A percentile compares a stretch with the other conserved stretches of the same genome.
Conservation (phyloP, 1,284 basidiomycete species). For the Grifola frondosa region DNA sequence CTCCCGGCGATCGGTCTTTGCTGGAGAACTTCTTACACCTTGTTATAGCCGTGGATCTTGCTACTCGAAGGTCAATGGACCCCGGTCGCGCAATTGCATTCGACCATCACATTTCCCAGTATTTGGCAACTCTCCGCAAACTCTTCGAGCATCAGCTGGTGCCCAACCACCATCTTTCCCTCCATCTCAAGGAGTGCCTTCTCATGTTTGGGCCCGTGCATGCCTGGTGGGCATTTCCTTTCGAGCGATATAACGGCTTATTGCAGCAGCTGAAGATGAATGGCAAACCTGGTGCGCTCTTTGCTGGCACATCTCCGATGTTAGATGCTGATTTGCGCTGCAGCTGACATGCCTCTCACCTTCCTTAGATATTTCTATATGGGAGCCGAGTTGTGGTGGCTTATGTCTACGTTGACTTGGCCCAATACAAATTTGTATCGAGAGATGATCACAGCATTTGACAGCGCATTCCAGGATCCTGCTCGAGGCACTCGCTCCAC, state of each 20-base stretch:
- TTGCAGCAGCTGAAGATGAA: constrained; percentile 34
- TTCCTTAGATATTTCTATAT: constrained; percentile 14
- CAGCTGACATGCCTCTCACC: constrained; percentile 12
- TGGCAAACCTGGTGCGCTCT: constrained; percentile 31
- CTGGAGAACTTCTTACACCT: constrained; percentile 41
- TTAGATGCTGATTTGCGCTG: no score
- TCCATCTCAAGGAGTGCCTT: constrained; percentile 33
- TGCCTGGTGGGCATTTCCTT: constrained; percentile 34
- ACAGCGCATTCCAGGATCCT: neutral
- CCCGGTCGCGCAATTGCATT: constrained; percentile 20
- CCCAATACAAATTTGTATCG: neutral
- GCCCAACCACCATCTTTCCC: constrained; percentile 39
- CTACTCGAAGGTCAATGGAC: constrained; percentile 22
- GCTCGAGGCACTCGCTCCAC: neutral
- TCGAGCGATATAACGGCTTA: constrained; percentile 16
- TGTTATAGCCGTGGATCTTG: constrained; percentile 34
- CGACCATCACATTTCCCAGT: constrained; percentile 29
- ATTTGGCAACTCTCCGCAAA: constrained; percentile 27
- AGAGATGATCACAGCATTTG: neutral
- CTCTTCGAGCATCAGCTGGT: constrained; percentile 31
- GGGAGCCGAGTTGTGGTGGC: constrained; percentile 5
- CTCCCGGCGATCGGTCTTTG: constrained; percentile 13
- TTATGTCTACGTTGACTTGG: constrained; percentile 6
- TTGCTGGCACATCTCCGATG: no score
- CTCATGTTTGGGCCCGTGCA: constrained; percentile 35